These are phyloP conservation scores for Stevia rebaudiana DNA, from an alignment of 140 eudicot species.

Conservation along the genomic window DNA sequence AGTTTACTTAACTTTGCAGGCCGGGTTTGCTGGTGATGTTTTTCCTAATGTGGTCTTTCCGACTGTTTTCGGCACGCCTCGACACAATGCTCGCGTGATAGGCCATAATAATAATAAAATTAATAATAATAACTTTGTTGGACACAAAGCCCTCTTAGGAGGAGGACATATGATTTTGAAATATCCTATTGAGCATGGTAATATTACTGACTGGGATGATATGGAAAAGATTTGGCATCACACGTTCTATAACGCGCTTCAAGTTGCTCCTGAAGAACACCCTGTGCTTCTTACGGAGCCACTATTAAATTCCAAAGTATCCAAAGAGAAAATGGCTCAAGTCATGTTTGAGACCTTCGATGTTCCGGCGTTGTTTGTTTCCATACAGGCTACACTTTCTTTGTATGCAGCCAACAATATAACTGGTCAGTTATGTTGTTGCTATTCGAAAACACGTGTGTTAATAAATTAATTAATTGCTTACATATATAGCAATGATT, in stretches of 20 bases:
- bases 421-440: constrained; percentile 48
- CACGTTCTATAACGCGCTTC: constrained; percentile 40
- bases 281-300: constrained; percentile 49
- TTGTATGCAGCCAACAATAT: constrained; percentile 49
- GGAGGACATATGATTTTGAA: constrained; percentile 32
- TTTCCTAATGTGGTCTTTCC: constrained; percentile 56
- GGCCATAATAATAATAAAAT: background rate
- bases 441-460: too few relatives aligned
- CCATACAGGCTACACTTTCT: constrained; percentile 46
- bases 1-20: constrained; percentile 23
- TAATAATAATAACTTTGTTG: background rate
- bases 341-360: constrained; percentile 48
- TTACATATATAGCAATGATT: background rate
- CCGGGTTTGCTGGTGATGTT: constrained; percentile 69
- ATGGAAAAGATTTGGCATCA: constrained; percentile 57
- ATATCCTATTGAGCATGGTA: constrained; percentile 48
- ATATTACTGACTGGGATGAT: constrained; percentile 52
- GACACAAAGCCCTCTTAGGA: background rate
- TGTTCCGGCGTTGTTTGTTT: constrained; percentile 50
- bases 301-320: constrained; percentile 32
- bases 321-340: constrained; percentile 37
- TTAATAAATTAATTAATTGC: too few relatives aligned
- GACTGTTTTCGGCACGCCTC: constrained; percentile 46
- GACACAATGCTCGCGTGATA: constrained; percentile 47
- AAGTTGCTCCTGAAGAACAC: constrained; percentile 45